phyloP scores from a whole-genome alignment of 371 early-diverging fungal genomes.

The Mucor racemosus region DNA sequence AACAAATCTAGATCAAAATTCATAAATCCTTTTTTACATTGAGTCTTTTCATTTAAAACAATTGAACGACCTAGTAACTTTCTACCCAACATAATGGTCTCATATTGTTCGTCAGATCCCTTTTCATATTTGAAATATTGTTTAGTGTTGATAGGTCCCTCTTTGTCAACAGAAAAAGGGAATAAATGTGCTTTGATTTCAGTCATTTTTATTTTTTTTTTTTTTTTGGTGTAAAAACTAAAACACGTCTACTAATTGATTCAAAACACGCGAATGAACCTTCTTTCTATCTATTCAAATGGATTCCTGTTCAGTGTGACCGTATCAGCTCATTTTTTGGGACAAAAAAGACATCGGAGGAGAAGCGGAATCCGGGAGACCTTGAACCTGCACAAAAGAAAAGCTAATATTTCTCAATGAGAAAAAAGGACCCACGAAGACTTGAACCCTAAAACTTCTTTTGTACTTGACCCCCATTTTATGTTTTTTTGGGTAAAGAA shows the following conservation, averaged over 20 bases:
- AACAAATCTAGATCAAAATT: background rate
- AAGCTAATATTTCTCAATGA: too few species aligned
- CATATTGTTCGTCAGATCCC: slow-evolving; percentile 10
- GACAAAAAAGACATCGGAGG: too few species aligned
- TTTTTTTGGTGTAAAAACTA: background rate
- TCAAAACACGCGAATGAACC: too few species aligned
- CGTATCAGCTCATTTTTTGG: too few species aligned
- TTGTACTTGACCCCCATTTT: slow-evolving; percentile 12
- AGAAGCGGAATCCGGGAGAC: too few species aligned
- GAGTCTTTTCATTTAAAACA: slow-evolving; percentile 4
- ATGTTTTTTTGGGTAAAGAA: background rate
- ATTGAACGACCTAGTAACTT: slow-evolving; percentile 21
- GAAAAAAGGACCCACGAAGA: too few species aligned
- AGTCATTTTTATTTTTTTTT: slow-evolving; percentile 10
- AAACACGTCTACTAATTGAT: too few species aligned
- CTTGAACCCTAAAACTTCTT: too few species aligned
- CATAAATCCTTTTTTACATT: background rate
- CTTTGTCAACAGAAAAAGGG: slow-evolving; percentile 28
- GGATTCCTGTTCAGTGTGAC: too few species aligned
- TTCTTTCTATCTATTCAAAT: too few species aligned
- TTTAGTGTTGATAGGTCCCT: slow-evolving; percentile 24
- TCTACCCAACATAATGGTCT: slow-evolving; percentile 24
- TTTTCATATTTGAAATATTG: slow-evolving; percentile 20
- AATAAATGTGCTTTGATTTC: slow-evolving; percentile 23
- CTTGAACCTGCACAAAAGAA: too few species aligned